Base-by-base conservation (phyloP, 345 rosid species). In the Rhodamnia argentea region DNA sequence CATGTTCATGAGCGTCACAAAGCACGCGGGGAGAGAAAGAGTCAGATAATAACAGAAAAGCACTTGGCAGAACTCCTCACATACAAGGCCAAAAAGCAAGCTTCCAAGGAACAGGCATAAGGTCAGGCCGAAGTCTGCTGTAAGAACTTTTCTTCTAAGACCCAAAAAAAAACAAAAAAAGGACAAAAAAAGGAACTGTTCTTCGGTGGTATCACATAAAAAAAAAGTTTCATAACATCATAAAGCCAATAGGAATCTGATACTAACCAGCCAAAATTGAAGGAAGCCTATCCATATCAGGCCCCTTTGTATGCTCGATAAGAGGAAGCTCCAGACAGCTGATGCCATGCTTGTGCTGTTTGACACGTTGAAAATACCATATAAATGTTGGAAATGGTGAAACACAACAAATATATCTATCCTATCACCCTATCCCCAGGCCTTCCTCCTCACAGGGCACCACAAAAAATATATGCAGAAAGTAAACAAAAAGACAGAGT, bases 281-380 rank as follows among this genome's bases (percentile, higher is more conserved):
- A 85, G 97, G 86, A 78, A 97, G 96, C 87, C 87, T 93, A 81
- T 92, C 91, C 50, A 87, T 88, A 92, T 97, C 99, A 89, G 98
- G 99, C 58, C 98, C 98, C 58, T 85, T 87, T 2, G 92, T 87
- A 89, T 96, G 98, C 92, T 95, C 93, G 86, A 97, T 94, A 24
- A 97, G 89, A 42, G 99, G 99, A 88, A 97, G 94, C 93, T 97
- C 99, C 92, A 96, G 85, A 85, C 95, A 92, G 78, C 85, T 85
- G 56, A 97, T 91, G 86, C 94, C 93, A 82, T 90, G 84, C 85
- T 93, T 90, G 85, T 90, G 96, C 99, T 97, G 93, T 47, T 27
- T 24, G 6, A 37, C 14, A 60, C 4, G 42, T 57, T 32, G 52
- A 84, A 59, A 58, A 55, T 20, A 60, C 5, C 42, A 27, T 44